phyloP scores from a whole-genome alignment of 148 eudicot species.

The Salicornia ramosissima region DNA sequence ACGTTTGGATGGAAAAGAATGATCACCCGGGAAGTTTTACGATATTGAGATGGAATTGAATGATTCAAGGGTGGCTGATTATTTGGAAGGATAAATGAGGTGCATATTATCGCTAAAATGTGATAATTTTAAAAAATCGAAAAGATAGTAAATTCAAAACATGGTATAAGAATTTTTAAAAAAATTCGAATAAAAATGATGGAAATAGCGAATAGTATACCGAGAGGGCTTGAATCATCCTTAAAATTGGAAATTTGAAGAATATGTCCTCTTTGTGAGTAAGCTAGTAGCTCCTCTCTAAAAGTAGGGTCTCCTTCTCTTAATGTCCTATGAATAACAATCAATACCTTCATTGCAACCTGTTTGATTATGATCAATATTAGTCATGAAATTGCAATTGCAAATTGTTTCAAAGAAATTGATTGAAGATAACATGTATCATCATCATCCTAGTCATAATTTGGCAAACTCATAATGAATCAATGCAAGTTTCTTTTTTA shows the following conservation, averaged over 20 bases:
- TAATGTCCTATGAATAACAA: conserved; percentile 82
- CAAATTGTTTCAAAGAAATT: neutral
- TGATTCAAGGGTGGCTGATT: too few relatives aligned
- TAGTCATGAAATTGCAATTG: neutral
- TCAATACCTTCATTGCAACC: conserved; percentile 89
- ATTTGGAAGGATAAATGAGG: too few relatives aligned
- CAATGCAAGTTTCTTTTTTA: too few relatives aligned
- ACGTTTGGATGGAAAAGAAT: too few relatives aligned
- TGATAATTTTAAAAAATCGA: too few relatives aligned
- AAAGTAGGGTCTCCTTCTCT: conserved; percentile 96
- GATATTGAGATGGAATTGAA: too few relatives aligned
- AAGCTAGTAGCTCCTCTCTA: conserved; percentile 78
- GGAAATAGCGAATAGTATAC: conserved; percentile 27
- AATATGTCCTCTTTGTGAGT: conserved; percentile 67
- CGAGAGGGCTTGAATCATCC: conserved; percentile 93
- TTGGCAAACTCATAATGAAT: too few relatives aligned
- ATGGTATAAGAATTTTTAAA: too few relatives aligned
- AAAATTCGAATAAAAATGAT: neutral
- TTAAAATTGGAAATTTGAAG: conserved; percentile 83
- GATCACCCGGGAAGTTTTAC: too few relatives aligned
- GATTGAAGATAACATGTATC: neutral
- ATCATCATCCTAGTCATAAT: too few relatives aligned
- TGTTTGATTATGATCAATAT: conserved; percentile 26
- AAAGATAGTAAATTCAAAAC: too few relatives aligned
- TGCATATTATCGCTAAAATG: too few relatives aligned